phyloP scores from a whole-genome alignment of 306 rosid species.

The Ormosia semicastrata region DNA sequence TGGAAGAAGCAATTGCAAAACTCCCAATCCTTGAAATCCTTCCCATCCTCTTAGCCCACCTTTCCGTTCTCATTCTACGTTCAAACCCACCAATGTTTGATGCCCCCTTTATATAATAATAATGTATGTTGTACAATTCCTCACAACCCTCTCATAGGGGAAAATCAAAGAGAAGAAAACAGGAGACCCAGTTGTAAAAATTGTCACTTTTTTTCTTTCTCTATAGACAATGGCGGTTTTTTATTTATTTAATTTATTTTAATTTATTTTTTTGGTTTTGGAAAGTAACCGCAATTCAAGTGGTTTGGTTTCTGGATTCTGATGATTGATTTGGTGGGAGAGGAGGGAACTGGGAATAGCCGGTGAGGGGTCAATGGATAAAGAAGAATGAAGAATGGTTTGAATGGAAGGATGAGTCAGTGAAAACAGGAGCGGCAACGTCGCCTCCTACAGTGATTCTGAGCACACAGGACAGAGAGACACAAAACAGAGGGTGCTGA shows the following conservation, averaged over 20 bases:
- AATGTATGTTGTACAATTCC: neutral
- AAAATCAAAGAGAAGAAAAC: neutral
- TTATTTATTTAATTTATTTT: neutral
- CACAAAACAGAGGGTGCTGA: neutral
- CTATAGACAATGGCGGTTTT: neutral
- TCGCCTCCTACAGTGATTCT: neutral
- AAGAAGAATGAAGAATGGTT: neutral
- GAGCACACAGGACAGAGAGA: neutral
- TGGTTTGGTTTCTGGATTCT: neutral
- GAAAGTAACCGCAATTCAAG: neutral
- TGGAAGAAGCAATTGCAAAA: constrained; percentile 74
- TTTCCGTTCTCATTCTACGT: constrained; percentile 48
- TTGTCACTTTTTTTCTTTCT: neutral
- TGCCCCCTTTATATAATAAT: neutral
- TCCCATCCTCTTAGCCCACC: constrained; percentile 63
- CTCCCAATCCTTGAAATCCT: constrained; percentile 76
- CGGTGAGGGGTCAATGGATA: neutral
- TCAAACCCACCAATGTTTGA: constrained; percentile 18
- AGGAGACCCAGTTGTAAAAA: neutral
- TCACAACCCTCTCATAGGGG: neutral
- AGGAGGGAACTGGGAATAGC: neutral
- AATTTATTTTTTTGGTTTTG: neutral
- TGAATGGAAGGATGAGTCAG: neutral
- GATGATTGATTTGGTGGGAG: neutral
- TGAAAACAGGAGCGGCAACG: neutral